Conservation (phyloP, 2,329 filamentous ascomycete species). For the Penicillium olsonii region DNA sequence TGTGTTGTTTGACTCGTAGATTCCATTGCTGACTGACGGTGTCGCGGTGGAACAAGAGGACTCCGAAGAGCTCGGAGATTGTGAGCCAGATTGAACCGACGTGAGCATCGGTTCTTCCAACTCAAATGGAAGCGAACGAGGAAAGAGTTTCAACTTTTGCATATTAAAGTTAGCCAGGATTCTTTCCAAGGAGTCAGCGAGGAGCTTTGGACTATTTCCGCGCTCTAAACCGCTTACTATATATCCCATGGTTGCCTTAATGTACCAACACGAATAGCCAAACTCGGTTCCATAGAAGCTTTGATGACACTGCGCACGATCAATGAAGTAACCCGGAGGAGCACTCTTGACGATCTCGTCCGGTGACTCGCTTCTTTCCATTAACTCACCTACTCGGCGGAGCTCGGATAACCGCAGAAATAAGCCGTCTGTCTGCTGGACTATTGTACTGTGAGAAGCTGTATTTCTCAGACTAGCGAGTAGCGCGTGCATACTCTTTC, state of each 20-base stretch:
- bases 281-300: constrained; percentile 4
- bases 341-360: neutral
- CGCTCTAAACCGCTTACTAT: neutral
- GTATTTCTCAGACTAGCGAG: neutral
- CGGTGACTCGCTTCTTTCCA: neutral
- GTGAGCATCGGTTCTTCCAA: neutral
- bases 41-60: neutral
- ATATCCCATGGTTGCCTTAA: neutral
- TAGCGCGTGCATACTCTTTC: neutral
- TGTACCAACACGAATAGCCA: constrained; percentile 6
- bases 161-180: neutral
- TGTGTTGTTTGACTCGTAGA: neutral
- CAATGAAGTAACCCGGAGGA: neutral
- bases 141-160: neutral
- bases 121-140: neutral
- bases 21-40: neutral
- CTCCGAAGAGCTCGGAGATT: neutral
- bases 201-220: neutral
- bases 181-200: neutral
- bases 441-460: neutral
- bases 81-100: neutral
- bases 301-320: neutral
- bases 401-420: neutral
- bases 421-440: neutral
- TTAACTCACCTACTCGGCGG: neutral